Conservation (phyloP, 2,329 filamentous ascomycete genomes). For the Colletotrichum sidae region DNA sequence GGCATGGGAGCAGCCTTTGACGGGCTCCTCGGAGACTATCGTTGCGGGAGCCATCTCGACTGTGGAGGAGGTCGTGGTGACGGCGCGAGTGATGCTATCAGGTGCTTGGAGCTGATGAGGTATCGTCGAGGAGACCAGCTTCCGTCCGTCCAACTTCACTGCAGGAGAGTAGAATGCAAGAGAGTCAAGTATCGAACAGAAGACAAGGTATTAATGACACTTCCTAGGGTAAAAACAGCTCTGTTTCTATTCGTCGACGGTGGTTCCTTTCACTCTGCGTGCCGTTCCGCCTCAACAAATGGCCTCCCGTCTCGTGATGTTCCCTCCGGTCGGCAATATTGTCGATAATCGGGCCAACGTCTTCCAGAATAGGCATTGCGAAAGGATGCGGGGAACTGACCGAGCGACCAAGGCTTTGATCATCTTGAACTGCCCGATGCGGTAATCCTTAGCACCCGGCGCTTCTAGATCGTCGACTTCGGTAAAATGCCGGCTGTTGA, state of each 20-base stretch:
- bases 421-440: neutral
- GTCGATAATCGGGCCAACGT: constrained; percentile 10
- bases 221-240: neutral
- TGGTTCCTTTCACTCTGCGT: neutral
- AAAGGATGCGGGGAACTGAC: constrained; percentile 17
- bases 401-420: constrained; percentile 23
- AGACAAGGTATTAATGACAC: constrained; percentile 10
- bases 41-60: constrained; percentile 17
- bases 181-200: neutral
- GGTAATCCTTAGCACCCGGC: constrained; percentile 7
- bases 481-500: constrained; percentile 11
- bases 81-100: too few relatives aligned
- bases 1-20: constrained; percentile 12
- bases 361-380: neutral
- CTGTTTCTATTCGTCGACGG: constrained; percentile 8
- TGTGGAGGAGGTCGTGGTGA: neutral
- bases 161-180: neutral
- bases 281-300: constrained; percentile 16
- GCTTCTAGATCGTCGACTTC: neutral
- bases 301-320: constrained; percentile 12
- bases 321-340: neutral
- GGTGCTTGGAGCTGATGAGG: too few relatives aligned
- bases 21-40: constrained; percentile 10
- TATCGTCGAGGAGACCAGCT: too few relatives aligned
- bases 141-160: neutral